Evolutionary conservation across 495 filamentous ascomycete species (phyloP).

Genomic region (Neurospora intermedia): DNA sequence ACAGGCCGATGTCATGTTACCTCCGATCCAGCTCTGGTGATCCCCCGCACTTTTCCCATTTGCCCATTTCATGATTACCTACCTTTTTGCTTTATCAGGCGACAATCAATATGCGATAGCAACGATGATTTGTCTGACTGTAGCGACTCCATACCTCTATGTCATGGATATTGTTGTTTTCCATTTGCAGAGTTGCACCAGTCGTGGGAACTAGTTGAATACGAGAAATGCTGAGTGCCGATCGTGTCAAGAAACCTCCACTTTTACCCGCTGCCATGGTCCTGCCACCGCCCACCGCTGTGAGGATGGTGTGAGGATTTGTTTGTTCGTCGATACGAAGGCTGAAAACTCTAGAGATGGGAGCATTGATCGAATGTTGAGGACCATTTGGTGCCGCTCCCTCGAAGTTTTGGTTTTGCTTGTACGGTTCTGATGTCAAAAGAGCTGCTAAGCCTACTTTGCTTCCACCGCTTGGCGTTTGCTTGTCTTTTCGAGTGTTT

Average conservation of each 20-base stretch:
- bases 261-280: neutral
- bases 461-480: neutral
- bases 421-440: neutral
- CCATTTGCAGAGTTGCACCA: neutral
- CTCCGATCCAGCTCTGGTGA: neutral
- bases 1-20: neutral
- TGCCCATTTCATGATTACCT: neutral
- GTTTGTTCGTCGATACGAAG: neutral
- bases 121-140: neutral
- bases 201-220: neutral
- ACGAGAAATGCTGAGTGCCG: slow-evolving; percentile 4
- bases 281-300: neutral
- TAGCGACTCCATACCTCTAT: neutral
- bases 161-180: neutral
- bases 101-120: neutral
- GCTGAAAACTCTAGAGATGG: neutral
- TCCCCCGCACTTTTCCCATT: neutral
- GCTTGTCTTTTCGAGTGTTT: neutral
- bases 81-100: neutral
- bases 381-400: neutral
- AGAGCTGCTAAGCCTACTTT: neutral
- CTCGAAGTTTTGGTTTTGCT: neutral
- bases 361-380: neutral
- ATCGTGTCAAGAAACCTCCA: neutral
- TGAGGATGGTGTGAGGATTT: neutral